A percentile compares a stretch with the other conserved stretches of the same genome.
phyloP scores from a whole-genome alignment of 2,329 filamentous ascomycete genomes.

The Talaromyces sp. region DNA sequence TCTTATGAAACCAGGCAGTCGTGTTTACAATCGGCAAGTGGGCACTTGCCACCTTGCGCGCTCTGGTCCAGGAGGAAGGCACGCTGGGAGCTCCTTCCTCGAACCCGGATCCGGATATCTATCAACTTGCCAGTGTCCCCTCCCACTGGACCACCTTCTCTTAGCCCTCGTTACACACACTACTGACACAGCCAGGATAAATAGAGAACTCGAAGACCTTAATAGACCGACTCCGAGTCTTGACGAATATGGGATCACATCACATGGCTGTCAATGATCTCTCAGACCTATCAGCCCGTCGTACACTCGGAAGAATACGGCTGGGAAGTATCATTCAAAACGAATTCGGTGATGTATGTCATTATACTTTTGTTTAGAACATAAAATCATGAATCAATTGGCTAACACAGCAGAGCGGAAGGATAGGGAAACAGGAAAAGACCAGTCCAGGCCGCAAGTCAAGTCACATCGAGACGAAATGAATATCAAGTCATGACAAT shows the following conservation, averaged over 20 bases:
- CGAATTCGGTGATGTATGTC: not conserved
- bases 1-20: not conserved
- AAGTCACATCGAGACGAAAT: not conserved
- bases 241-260: not conserved
- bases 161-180: not conserved
- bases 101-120: not conserved
- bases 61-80: not conserved
- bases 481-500: not conserved
- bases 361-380: conserved; percentile 3
- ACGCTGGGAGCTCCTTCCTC: not conserved
- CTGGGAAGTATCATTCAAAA: not conserved
- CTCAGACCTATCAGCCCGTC: not conserved
- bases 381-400: not conserved
- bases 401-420: not conserved
- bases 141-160: not conserved
- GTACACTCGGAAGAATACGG: conserved; percentile 1
- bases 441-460: not conserved
- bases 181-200: not conserved
- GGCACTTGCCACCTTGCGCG: conserved; percentile 8
- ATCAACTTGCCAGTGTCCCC: not conserved
- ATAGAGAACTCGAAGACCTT: not conserved
- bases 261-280: not conserved
- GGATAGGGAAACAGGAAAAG: not conserved
- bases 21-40: conserved; percentile 11
- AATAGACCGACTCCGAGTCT: not conserved